phyloP scores from a whole-genome alignment of 2,329 filamentous ascomycete species.

The Truncatella angustata region DNA sequence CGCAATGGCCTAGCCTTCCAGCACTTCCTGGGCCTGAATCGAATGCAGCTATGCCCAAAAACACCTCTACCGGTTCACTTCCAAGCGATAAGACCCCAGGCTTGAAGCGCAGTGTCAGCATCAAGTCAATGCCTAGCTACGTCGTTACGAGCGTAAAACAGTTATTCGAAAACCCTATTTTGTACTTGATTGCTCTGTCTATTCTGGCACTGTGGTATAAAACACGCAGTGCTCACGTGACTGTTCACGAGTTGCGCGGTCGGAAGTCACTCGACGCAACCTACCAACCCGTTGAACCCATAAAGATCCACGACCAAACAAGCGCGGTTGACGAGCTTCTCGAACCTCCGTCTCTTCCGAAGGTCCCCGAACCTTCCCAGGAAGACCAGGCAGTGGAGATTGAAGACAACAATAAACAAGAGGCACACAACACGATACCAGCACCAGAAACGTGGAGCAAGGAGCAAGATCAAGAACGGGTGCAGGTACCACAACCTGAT shows the following conservation, averaged over 20 bases:
- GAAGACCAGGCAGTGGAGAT: neutral
- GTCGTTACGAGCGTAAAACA: conserved; percentile 51
- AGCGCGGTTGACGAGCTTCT: neutral
- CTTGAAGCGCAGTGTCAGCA: no score
- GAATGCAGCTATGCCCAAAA: conserved; percentile 3
- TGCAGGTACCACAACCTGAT: neutral
- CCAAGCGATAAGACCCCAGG: no score
- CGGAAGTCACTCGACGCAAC: neutral
- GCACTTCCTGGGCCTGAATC: neutral
- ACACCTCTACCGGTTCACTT: no score
- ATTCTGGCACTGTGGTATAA: neutral
- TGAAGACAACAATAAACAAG: neutral
- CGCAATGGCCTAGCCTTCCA: conserved; percentile 31
- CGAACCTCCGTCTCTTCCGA: neutral
- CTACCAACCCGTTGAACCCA: conserved; percentile 7
- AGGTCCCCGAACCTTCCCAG: neutral
- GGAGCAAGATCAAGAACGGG: neutral
- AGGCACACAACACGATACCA: neutral
- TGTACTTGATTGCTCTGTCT: neutral
- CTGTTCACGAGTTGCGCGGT: neutral
- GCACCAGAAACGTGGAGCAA: neutral
- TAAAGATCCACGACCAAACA: neutral
- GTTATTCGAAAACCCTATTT: conserved; percentile 53
- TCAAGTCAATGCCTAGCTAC: conserved; percentile 49
- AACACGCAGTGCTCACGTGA: neutral